Evolutionary conservation across 768 basidiomycete species (phyloP), one percentile per base, ranked within the genome.

Genomic region (Butyriboletus loyo): DNA sequence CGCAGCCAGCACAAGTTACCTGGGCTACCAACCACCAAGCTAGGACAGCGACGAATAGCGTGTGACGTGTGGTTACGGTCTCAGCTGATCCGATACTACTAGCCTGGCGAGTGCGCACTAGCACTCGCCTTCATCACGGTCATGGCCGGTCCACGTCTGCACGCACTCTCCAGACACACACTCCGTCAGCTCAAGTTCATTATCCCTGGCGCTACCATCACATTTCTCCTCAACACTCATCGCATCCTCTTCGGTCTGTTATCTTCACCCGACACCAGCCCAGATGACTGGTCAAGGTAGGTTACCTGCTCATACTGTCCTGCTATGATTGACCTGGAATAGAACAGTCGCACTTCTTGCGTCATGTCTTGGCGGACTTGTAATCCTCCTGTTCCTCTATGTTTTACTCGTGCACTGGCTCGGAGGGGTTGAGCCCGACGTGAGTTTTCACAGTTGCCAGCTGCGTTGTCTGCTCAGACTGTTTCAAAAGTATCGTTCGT

Each of bases 151-250:
- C 50, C 56, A 46, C 59, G 27, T 38, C 43, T 56, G 42, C 53
- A 41, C 6, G 45, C 56, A n/a, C 38, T 75, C 39, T 74, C 73
- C 31, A 65, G 72, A 50, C 84, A 89, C 66, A 80, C 83, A 1
- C 64, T 81, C 50, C 77, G 79, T 45, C 88, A 89, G 72, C 78
- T 90, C 63, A 87, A 89, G 64, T 83, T 89, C 50, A 80, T 89
- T 41, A 61, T 89, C 11, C 87, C 89, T n/a, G 88, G 89, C 11
- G 83, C 75, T 2, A 62, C 70, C 36, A 57, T 84, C 61, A 87
- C 87, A 4, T 84, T 83, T 65, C 80, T 80, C 62, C 72, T 89
- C 28, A 75, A 77, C 30, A 84, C 84, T 11, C 66, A 81, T 32
- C 68, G 74, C 37, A 69, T 81, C 59, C 74, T 87, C 56, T 74